A percentile compares a stretch with the other conserved stretches of the same genome.
Evolutionary conservation across 73 alveolate species (phyloP).

Genomic region (Tetrahymena elliotti): DNA sequence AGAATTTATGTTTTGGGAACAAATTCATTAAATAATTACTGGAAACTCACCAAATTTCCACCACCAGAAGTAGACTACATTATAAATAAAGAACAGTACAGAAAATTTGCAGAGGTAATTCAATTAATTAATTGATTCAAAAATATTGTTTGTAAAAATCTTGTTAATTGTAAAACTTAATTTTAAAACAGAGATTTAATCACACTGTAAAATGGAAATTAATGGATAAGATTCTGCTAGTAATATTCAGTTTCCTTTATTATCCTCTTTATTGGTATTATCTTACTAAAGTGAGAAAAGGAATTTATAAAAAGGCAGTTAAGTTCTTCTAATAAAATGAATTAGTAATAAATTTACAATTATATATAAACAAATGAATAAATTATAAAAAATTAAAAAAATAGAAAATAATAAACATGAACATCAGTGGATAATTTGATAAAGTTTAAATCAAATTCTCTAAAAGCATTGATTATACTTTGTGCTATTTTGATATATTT

Average conservation of each 20-base stretch:
- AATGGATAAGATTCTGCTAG: background rate
- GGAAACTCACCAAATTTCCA: conserved; percentile 26
- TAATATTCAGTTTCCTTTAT: background rate
- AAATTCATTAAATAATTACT: background rate
- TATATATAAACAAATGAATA: background rate
- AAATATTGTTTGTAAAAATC: background rate
- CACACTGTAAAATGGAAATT: conserved; percentile 16
- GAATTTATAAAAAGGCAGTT: background rate
- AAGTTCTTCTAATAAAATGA: background rate
- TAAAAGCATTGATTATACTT: conserved; percentile 21
- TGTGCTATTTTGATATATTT: conserved; percentile 17
- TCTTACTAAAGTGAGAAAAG: conserved; percentile 3
- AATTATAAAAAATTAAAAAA: background rate
- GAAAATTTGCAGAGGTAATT: conserved; percentile 16
- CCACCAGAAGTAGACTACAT: conserved; percentile 26
- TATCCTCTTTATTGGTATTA: conserved; percentile 34
- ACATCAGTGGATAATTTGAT: conserved; percentile 13
- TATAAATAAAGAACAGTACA: conserved; percentile 10
- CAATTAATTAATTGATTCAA: background rate
- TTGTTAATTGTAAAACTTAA: background rate
- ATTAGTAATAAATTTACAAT: background rate
- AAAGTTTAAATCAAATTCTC: conserved; percentile 20
- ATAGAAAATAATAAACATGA: background rate
- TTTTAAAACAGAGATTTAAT: background rate
- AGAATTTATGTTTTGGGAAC: conserved; percentile 22